These are phyloP conservation scores for Trichoderma simmonsii DNA, from an alignment of 2,329 filamentous ascomycete genomes.

Conservation along the genomic window DNA sequence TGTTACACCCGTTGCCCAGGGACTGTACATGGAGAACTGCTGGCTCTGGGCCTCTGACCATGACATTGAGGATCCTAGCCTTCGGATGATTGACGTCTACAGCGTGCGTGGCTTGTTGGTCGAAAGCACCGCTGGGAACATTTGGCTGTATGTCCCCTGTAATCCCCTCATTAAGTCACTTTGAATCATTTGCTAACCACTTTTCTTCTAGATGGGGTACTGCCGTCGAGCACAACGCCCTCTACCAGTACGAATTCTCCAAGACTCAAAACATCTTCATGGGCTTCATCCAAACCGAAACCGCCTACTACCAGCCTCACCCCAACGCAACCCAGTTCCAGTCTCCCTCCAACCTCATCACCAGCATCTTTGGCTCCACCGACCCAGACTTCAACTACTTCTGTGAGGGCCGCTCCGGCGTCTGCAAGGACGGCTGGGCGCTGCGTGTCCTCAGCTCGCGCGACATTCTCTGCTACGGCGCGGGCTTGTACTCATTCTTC, in stretches of 20 bases:
- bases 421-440: constrained; percentile 27
- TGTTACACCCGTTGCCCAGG: constrained; percentile 37
- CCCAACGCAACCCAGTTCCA: constrained; percentile 22
- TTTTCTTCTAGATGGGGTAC: constrained; percentile 21
- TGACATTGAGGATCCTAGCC: constrained; percentile 48
- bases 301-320: constrained; percentile 24
- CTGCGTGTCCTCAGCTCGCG: constrained; percentile 24
- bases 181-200: neutral
- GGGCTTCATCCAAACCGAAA: constrained; percentile 45
- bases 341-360: neutral
- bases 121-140: neutral
- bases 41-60: constrained; percentile 52
- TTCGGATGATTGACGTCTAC: constrained; percentile 51
- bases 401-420: neutral
- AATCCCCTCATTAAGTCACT: neutral
- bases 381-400: constrained; percentile 20
- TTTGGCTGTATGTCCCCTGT: neutral
- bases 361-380: neutral
- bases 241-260: constrained; percentile 49
- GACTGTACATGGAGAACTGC: constrained; percentile 43
- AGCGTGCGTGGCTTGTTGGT: constrained; percentile 50
- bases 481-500: constrained; percentile 29
- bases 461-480: constrained; percentile 26
- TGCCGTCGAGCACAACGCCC: constrained; percentile 29
- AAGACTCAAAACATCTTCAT: constrained; percentile 46